Evolutionary conservation across 371 early-diverging fungal species (phyloP).

Genomic region (Vairimorpha necatrix): DNA sequence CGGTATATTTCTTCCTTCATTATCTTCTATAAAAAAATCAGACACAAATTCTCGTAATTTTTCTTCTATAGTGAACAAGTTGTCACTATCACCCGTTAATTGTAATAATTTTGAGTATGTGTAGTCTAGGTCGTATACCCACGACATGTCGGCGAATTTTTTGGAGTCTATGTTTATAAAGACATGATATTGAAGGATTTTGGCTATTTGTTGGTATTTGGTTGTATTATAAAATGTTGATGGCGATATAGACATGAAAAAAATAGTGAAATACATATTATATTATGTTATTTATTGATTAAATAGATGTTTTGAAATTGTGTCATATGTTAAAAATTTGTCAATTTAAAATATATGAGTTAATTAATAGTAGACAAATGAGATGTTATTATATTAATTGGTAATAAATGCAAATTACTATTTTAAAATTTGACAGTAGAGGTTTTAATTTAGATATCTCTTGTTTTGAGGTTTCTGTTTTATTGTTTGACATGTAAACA

Average conservation of each 20-base stretch:
- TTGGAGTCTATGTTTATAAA: not conserved
- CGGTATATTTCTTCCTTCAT: not conserved
- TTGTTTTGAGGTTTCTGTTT: too few relatives aligned
- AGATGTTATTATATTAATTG: too few relatives aligned
- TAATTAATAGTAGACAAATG: too few relatives aligned
- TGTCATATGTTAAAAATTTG: too few relatives aligned
- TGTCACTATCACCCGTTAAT: not conserved
- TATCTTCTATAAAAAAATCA: not conserved
- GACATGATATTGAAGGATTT: not conserved
- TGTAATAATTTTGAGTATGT: not conserved
- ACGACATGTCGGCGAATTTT: not conserved
- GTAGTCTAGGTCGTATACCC: not conserved
- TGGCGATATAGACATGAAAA: not conserved
- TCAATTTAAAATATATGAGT: too few relatives aligned
- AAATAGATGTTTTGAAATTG: too few relatives aligned
- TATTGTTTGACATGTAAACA: too few relatives aligned
- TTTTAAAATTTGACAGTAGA: too few relatives aligned
- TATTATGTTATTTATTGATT: not conserved
- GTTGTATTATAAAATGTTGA: not conserved
- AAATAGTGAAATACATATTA: not conserved
- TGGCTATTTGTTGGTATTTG: not conserved
- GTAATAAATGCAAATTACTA: too few relatives aligned
- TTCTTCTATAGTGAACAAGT: not conserved
- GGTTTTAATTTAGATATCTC: too few relatives aligned
- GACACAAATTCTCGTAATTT: not conserved